phyloP scores from a whole-genome alignment of 257 asterid species.

The Nicotiana undulata region DNA sequence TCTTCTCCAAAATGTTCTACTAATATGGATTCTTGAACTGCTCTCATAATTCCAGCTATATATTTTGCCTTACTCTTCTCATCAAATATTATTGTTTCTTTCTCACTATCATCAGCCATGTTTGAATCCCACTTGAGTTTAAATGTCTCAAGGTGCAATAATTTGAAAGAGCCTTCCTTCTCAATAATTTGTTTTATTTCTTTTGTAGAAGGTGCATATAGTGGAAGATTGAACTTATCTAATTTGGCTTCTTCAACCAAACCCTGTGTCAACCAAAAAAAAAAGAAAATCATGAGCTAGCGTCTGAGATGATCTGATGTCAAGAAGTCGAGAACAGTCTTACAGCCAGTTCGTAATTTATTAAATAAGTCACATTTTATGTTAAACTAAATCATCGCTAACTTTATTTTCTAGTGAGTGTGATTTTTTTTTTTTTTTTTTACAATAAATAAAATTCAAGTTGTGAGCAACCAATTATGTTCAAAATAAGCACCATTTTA shows the following conservation, averaged over 20 bases:
- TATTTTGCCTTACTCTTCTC: not conserved
- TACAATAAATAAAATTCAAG: not conserved
- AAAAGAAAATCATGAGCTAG: not conserved
- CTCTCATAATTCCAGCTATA: not conserved
- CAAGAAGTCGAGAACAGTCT: too few relatives aligned
- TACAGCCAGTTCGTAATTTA: too few relatives aligned
- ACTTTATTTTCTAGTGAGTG: not conserved
- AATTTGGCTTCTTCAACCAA: constrained; percentile 4
- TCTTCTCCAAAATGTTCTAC: constrained; percentile 7
- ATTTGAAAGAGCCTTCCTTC: constrained; percentile 9
- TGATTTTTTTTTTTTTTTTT: too few relatives aligned
- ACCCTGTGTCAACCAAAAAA: not conserved
- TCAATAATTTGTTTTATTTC: constrained; percentile 6
- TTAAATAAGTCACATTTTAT: too few relatives aligned
- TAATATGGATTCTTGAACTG: constrained; percentile 3
- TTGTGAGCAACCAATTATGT: not conserved
- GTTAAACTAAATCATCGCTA: too few relatives aligned
- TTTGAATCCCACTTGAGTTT: not conserved
- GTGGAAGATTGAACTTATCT: constrained; percentile 1
- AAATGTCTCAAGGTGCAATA: constrained; percentile 5
- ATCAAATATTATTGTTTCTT: not conserved
- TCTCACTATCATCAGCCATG: not conserved
- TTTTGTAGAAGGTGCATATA: constrained; percentile 4
- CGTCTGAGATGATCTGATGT: too few relatives aligned
- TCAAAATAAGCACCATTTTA: not conserved